phyloP scores from a whole-genome alignment of 1,284 basidiomycete species.

The Puccinia triticina region DNA sequence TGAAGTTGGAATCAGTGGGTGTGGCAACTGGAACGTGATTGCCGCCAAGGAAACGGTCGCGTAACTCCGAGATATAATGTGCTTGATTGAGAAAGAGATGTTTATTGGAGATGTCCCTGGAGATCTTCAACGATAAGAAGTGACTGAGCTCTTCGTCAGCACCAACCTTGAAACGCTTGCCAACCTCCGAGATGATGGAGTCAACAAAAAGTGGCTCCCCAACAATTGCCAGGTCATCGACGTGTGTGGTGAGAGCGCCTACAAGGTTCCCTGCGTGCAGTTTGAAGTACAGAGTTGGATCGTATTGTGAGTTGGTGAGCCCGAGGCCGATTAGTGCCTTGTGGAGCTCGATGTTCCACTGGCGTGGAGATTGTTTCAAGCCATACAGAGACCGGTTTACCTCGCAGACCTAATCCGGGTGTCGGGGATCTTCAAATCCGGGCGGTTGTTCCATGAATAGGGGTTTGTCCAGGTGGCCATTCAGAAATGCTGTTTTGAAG shows the following conservation, averaged over 20 bases:
- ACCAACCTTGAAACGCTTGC: not conserved
- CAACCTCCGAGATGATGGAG: not conserved
- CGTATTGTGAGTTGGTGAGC: too few relatives aligned
- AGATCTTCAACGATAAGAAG: not conserved
- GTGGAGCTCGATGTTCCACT: constrained; percentile 19
- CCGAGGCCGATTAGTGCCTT: not conserved
- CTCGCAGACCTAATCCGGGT: too few relatives aligned
- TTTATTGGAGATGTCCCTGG: not conserved
- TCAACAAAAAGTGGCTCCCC: not conserved
- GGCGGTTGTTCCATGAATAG: too few relatives aligned
- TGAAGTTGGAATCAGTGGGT: not conserved
- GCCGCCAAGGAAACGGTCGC: not conserved
- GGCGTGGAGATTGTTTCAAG: constrained; percentile 3
- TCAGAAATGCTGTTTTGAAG: too few relatives aligned
- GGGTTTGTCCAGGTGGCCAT: too few relatives aligned
- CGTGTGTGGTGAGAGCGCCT: not conserved
- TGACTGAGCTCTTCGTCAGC: not conserved
- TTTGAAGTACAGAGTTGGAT: not conserved
- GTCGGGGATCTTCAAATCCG: too few relatives aligned
- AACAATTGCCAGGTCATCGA: not conserved
- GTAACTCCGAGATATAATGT: not conserved
- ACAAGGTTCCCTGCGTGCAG: not conserved
- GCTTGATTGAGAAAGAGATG: not conserved
- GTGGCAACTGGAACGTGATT: not conserved
- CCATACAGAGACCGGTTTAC: constrained; percentile 6